These are phyloP conservation scores for Cucurbita moschata DNA, from an alignment of 306 rosid genomes.

Conservation along the genomic window DNA sequence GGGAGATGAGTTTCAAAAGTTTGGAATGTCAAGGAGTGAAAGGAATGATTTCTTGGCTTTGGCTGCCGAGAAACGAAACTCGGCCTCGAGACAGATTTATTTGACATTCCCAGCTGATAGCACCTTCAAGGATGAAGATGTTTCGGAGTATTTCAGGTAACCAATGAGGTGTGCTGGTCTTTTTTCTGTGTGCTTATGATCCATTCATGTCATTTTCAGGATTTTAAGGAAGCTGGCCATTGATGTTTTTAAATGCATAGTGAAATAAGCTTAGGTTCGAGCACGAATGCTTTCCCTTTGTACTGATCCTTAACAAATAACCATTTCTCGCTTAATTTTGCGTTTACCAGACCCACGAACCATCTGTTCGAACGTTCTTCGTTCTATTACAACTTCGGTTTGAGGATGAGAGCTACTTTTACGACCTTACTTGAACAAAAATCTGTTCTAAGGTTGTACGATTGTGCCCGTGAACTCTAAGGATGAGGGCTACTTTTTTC, in stretches of 20 bases:
- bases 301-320: background rate
- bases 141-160: slow-evolving; percentile 91
- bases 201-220: slow-evolving; percentile 2
- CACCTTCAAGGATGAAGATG: slow-evolving; percentile 90
- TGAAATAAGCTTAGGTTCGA: slow-evolving; percentile 5
- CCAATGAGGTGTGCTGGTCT: background rate
- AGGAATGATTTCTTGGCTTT: slow-evolving; percentile 64
- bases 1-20: slow-evolving; percentile 63
- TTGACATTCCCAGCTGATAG: slow-evolving; percentile 96
- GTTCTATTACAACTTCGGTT: background rate
- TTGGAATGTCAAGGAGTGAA: slow-evolving; percentile 48
- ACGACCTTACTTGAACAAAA: background rate
- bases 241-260: background rate
- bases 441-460: background rate
- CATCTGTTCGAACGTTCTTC: background rate
- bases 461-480: background rate
- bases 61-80: slow-evolving; percentile 55
- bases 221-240: slow-evolving; percentile 5
- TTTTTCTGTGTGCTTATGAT: background rate
- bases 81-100: slow-evolving; percentile 89
- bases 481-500: background rate
- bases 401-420: background rate
- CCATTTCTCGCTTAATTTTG: background rate
- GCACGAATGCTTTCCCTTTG: background rate
- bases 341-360: background rate